Evolutionary conservation across 768 basidiomycete genomes (phyloP).

Genomic region (Lentinula sp.): DNA sequence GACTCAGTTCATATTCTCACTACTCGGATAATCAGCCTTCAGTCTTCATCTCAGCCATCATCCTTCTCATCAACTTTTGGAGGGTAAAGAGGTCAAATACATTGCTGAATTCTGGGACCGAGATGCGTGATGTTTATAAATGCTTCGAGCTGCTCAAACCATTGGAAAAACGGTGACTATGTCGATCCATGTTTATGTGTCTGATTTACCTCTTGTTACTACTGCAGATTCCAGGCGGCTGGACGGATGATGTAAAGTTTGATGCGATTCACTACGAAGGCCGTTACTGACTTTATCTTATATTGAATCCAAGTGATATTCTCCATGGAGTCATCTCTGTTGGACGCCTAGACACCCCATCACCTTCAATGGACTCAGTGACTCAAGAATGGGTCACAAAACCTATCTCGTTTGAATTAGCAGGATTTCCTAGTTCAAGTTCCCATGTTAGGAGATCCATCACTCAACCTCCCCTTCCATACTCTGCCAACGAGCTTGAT

Average conservation of each 20-base stretch:
- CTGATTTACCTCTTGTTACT: neutral
- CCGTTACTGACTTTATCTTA: no score
- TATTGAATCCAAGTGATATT: neutral
- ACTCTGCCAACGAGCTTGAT: neutral
- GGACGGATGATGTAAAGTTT: constrained; percentile 40
- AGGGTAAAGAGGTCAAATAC: constrained; percentile 34
- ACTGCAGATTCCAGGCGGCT: constrained; percentile 36
- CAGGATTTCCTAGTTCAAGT: neutral
- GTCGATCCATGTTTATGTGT: neutral
- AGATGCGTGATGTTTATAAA: constrained; percentile 47
- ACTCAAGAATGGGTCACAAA: neutral
- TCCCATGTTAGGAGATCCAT: neutral
- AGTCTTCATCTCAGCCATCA: constrained; percentile 34
- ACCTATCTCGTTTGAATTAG: neutral
- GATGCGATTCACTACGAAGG: neutral
- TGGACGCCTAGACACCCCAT: neutral
- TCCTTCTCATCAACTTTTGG: constrained; percentile 45
- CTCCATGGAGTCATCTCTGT: neutral
- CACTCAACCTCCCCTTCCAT: neutral
- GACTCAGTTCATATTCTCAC: neutral
- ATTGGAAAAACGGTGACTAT: neutral
- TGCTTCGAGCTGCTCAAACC: constrained; percentile 17
- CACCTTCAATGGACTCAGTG: neutral
- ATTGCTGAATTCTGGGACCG: constrained; percentile 30
- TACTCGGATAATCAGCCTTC: neutral